A percentile compares a stretch with the other conserved stretches of the same genome.
Evolutionary conservation across 345 rosid genomes (phyloP).

Genomic region (Salix dunnii): DNA sequence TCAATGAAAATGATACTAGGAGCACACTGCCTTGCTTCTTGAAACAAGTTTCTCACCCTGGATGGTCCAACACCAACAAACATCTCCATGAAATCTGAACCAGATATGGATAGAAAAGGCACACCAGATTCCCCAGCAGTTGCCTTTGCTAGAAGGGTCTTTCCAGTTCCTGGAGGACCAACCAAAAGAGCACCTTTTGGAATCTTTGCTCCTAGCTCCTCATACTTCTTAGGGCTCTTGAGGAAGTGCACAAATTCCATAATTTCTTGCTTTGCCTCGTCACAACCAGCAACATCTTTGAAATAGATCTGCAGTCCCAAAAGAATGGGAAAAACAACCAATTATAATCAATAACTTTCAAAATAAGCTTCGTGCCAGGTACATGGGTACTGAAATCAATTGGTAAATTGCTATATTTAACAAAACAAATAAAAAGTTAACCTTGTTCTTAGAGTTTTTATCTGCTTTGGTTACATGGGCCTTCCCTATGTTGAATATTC

Average conservation of each 20-base stretch:
- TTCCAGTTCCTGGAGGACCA: constrained; percentile 46
- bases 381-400: not conserved
- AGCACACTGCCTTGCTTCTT: constrained; percentile 40
- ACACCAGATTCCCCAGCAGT: constrained; percentile 45
- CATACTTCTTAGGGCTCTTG: constrained; percentile 41
- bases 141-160: constrained; percentile 45
- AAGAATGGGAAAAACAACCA: not conserved
- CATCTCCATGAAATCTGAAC: constrained; percentile 43
- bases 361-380: not conserved
- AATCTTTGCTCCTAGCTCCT: constrained; percentile 42
- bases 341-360: not conserved
- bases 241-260: constrained; percentile 90
- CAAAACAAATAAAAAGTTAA: constrained; percentile 11
- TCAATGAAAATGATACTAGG: constrained; percentile 44
- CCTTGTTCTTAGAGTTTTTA: constrained; percentile 92
- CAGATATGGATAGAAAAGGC: constrained; percentile 36
- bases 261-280: constrained; percentile 41
- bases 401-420: not conserved
- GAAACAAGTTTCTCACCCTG: constrained; percentile 39
- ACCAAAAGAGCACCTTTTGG: constrained; percentile 45
- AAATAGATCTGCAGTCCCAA: constrained; percentile 44
- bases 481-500: constrained; percentile 92
- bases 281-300: constrained; percentile 43
- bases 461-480: constrained; percentile 83
- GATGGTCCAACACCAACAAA: constrained; percentile 49